Percentiles rank a stretch among this genome's conserved stretches.
Conservation (phyloP, 305 asterid species). For the Lippia alba region DNA sequence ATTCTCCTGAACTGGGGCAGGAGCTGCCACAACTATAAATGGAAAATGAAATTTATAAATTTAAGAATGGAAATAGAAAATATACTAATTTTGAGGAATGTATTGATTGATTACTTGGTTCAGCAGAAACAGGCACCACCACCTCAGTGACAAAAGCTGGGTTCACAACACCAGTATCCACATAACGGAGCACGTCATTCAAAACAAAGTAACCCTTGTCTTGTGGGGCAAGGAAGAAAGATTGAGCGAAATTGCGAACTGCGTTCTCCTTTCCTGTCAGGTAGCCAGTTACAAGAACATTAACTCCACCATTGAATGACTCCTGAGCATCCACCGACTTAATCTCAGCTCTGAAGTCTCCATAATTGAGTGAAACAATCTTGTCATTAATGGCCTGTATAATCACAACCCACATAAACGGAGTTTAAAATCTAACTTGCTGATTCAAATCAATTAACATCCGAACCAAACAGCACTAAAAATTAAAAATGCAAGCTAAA, state of each 20-base stretch:
- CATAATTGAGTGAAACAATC: constrained; percentile 69
- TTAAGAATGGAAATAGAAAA: not conserved
- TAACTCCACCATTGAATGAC: constrained; percentile 67
- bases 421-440: not conserved
- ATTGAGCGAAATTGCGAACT: constrained; percentile 62
- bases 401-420: constrained; percentile 21
- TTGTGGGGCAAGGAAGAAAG: constrained; percentile 86
- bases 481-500: no score
- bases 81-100: constrained; percentile 1
- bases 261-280: constrained; percentile 59
- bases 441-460: constrained; percentile 5
- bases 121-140: constrained; percentile 48
- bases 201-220: constrained; percentile 77
- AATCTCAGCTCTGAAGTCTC: constrained; percentile 63
- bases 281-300: constrained; percentile 74
- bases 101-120: constrained; percentile 46
- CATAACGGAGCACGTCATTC: constrained; percentile 73
- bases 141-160: constrained; percentile 44
- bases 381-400: constrained; percentile 72
- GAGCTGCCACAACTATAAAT: constrained; percentile 27
- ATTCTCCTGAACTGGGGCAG: constrained; percentile 50
- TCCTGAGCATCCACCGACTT: constrained; percentile 74
- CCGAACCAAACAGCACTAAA: constrained; percentile 1
- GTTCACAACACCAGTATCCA: constrained; percentile 43
- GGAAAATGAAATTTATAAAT: constrained; percentile 17